Percentiles rank a stretch among this genome's conserved stretches.
Evolutionary conservation across 345 rosid species (phyloP).

Genomic region (Hypericum perforatum): DNA sequence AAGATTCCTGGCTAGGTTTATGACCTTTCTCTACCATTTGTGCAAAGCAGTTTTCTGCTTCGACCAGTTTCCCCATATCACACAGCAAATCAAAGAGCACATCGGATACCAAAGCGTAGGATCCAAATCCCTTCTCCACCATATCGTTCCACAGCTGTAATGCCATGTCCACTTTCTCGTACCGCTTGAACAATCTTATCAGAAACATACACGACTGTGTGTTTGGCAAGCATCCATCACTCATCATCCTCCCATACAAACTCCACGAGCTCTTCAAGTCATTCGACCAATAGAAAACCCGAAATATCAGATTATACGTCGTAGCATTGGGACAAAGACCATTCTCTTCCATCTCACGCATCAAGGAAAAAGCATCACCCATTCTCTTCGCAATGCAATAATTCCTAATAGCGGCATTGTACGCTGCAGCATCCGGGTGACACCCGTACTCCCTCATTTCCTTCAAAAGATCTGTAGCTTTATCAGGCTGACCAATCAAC

Average conservation of each 20-base stretch:
- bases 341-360: slow-evolving; percentile 61
- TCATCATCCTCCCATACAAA: slow-evolving; percentile 61
- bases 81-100: slow-evolving; percentile 82
- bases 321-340: slow-evolving; percentile 73
- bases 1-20: slow-evolving; percentile 67
- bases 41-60: slow-evolving; percentile 73
- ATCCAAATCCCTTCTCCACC: slow-evolving; percentile 79
- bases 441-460: slow-evolving; percentile 87
- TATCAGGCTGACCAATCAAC: slow-evolving; percentile 89
- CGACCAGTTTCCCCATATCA: slow-evolving; percentile 63
- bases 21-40: slow-evolving; percentile 85
- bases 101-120: slow-evolving; percentile 71
- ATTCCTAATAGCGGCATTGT: slow-evolving; percentile 76
- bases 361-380: slow-evolving; percentile 47
- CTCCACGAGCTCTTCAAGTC: slow-evolving; percentile 52
- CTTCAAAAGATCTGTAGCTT: slow-evolving; percentile 55
- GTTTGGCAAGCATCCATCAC: slow-evolving; percentile 53
- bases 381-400: slow-evolving; percentile 77
- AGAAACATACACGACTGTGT: slow-evolving; percentile 87
- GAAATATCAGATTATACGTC: slow-evolving; percentile 73
- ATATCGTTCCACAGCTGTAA: slow-evolving; percentile 76
- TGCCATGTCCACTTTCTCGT: slow-evolving; percentile 69
- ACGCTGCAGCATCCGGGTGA: slow-evolving; percentile 77
- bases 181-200: slow-evolving; percentile 58
- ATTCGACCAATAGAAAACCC: slow-evolving; percentile 56